Evolutionary conservation across 495 filamentous ascomycete genomes (phyloP), one percentile per base, ranked within the genome.

Genomic region (Neurospora sp.): DNA sequence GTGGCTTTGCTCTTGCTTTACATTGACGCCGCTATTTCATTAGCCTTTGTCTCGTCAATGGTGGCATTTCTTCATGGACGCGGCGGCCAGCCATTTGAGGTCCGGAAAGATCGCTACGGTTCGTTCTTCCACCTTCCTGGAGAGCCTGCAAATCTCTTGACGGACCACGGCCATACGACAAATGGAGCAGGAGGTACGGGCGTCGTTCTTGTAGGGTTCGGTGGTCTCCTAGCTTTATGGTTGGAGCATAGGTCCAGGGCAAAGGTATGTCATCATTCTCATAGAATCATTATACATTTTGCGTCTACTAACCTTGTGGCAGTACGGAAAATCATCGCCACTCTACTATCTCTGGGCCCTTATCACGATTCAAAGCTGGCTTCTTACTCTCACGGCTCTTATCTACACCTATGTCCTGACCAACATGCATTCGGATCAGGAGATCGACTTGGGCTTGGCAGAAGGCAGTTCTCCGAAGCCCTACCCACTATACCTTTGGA

Each of bases 121-220:
- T 74, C 76, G 5, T 73, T 74, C 21, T 81, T 84, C 54, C 72
- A 75, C 7, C 77, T 89, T 8, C 70, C 76, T n/a, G 84, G 82
- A 36, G 74, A 83, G 38, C 87, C 87, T 11, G 73, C 77, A 6
- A 42, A 74, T 19, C 74, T 89, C 21, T 77, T 86, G 45, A 74
- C 77, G 39, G 80, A 87, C 71, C 84, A 87, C 71, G 85, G 86
- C 8, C 84, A 87, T 71, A 83, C 82, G 2, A 81, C 79, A 70
- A 89, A 88, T 73, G 86, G 83, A 11, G 85, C 85, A 21, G 82
- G 84, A 1, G 86, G 84, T 1, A 87, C 85, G 3, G 85, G 84
- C 0, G 80, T 88, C 34, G 79, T 87, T 10, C 70, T 87, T 5
- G 78, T 88, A 66, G 81, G 84, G n/a, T 79, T 85, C 38, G 83